These are phyloP conservation scores for Typha latifolia DNA, from an alignment of 176 grass and related monocot genomes.

Conservation along the genomic window DNA sequence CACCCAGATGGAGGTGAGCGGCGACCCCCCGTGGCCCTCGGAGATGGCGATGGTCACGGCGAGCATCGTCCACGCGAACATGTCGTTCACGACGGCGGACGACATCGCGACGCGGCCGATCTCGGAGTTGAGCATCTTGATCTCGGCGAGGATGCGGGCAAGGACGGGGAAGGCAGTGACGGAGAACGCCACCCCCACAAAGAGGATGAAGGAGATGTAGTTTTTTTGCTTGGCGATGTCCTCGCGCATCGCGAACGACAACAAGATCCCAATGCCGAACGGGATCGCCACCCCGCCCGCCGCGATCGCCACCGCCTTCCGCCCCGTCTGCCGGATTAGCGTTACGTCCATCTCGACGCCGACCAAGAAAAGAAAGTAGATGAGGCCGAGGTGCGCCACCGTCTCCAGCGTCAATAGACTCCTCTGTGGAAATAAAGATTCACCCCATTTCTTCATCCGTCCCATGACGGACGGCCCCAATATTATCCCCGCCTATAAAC, in stretches of 20 bases:
- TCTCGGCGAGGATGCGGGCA: slow-evolving; percentile 79
- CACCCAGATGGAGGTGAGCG: slow-evolving; percentile 52
- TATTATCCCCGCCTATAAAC: slow-evolving; percentile 43
- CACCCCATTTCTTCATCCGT: slow-evolving; percentile 20
- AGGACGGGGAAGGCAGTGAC: slow-evolving; percentile 80
- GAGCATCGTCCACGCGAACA: slow-evolving; percentile 71
- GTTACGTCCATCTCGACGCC: slow-evolving; percentile 80
- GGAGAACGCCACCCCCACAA: slow-evolving; percentile 69
- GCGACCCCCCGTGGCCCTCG: slow-evolving; percentile 23
- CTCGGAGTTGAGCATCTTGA: slow-evolving; percentile 64
- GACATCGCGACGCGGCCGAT: slow-evolving; percentile 65
- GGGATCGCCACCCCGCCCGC: slow-evolving; percentile 56
- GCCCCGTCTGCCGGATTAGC: slow-evolving; percentile 43
- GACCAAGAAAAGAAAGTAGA: slow-evolving; percentile 71
- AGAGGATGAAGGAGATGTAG: slow-evolving; percentile 55
- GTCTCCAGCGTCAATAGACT: slow-evolving; percentile 76
- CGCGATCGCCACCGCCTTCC: slow-evolving; percentile 41
- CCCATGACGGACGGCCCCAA: slow-evolving; percentile 65
- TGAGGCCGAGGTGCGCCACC: slow-evolving; percentile 63
- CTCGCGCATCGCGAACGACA: slow-evolving; percentile 47
- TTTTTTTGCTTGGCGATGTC: slow-evolving; percentile 52
- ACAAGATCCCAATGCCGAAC: slow-evolving; percentile 58
- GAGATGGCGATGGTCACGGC: slow-evolving; percentile 55
- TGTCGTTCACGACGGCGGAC: slow-evolving; percentile 69
- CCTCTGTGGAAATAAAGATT: slow-evolving; percentile 42